phyloP scores from a whole-genome alignment of 441 rosid species.

The Francoa sonchifolia region DNA sequence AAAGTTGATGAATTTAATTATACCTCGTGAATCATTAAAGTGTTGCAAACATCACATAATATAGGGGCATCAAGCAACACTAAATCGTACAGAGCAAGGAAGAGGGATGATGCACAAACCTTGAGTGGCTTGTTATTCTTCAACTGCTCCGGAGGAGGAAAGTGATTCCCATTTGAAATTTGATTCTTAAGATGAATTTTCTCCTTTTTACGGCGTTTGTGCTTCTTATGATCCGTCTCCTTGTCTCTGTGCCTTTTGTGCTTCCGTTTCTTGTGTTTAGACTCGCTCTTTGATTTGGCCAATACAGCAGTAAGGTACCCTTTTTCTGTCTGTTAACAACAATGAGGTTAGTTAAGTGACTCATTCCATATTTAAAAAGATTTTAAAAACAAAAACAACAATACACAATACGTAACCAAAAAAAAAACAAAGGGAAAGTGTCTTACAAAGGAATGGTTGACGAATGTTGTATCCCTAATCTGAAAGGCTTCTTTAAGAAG shows the following conservation, averaged over 20 bases:
- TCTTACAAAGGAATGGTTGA: conserved; percentile 67
- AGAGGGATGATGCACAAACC: conserved; percentile 8
- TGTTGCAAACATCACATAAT: too few relatives aligned
- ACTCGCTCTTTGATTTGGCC: conserved; percentile 35
- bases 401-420: conserved; percentile 1
- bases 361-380: background rate
- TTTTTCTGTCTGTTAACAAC: conserved; percentile 30
- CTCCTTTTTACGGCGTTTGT: conserved; percentile 71
- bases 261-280: conserved; percentile 55
- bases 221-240: conserved; percentile 73
- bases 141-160: conserved; percentile 15
- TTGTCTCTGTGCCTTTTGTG: conserved; percentile 66
- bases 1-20: too few relatives aligned
- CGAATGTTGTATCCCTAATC: conserved; percentile 53
- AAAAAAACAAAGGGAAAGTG: conserved; percentile 3
- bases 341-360: background rate
- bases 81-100: too few relatives aligned
- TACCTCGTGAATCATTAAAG: too few relatives aligned
- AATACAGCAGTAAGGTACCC: conserved; percentile 35
- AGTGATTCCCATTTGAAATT: conserved; percentile 9
- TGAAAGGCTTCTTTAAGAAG: conserved; percentile 65
- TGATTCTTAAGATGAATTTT: conserved; percentile 52
- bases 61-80: too few relatives aligned
- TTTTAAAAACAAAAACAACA: background rate
- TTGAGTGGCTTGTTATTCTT: conserved; percentile 16